Percentiles rank a stretch among this genome's conserved stretches.
These are phyloP conservation scores for Nakaseomyces glabratus DNA, from an alignment of 1,139 yeast species.

Conservation along the genomic window DNA sequence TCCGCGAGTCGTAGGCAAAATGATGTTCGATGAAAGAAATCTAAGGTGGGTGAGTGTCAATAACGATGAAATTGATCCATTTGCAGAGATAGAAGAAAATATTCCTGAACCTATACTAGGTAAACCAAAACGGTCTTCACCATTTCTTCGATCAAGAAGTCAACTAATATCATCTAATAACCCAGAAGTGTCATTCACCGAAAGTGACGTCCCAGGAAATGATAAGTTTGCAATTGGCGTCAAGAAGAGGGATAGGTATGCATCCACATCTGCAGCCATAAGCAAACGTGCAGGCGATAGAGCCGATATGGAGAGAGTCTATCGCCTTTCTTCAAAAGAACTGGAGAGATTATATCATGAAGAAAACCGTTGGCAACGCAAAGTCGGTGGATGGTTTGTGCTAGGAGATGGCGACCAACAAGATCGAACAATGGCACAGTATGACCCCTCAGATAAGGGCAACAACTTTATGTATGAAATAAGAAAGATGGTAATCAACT, in stretches of 20 bases:
- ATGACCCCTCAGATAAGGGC: slow-evolving; percentile 8
- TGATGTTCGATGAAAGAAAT: slow-evolving; percentile 50
- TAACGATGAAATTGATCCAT: slow-evolving; percentile 35
- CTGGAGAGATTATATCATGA: slow-evolving; percentile 29
- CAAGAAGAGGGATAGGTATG: slow-evolving; percentile 1
- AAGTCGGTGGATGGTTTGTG: slow-evolving; percentile 28
- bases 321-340: slow-evolving; percentile 20
- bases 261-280: slow-evolving; percentile 6
- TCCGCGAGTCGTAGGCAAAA: slow-evolving; percentile 36
- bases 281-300: slow-evolving; percentile 12
- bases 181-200: slow-evolving; percentile 4
- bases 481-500: slow-evolving; percentile 30
- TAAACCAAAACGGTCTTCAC: slow-evolving; percentile 13
- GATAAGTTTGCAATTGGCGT: background rate
- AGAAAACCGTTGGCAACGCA: slow-evolving; percentile 29
- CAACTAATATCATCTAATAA: slow-evolving; percentile 14
- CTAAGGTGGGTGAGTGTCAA: slow-evolving; percentile 41
- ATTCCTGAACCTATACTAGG: slow-evolving; percentile 9
- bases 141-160: slow-evolving; percentile 22
- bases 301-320: slow-evolving; percentile 12
- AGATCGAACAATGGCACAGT: slow-evolving; percentile 4
- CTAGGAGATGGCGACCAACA: slow-evolving; percentile 13
- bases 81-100: slow-evolving; percentile 30
- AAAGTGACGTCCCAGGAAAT: slow-evolving; percentile 6
- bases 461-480: slow-evolving; percentile 29